Evolutionary conservation across 2,329 filamentous ascomycete genomes (phyloP).

Genomic region (Alternaria sp.): DNA sequence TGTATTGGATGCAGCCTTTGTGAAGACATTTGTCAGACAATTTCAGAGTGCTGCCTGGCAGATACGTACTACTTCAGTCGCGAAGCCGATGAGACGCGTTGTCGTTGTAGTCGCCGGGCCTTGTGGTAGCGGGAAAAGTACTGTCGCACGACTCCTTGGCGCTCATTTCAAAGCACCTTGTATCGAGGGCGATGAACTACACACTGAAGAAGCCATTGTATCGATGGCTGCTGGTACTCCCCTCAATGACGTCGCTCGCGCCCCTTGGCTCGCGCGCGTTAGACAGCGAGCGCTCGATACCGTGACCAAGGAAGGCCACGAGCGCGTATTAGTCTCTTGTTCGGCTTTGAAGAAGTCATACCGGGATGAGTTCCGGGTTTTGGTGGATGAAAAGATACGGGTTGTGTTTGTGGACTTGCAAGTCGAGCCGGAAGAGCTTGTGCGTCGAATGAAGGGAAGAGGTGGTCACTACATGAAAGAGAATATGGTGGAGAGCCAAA

Average conservation of each 20-base stretch:
- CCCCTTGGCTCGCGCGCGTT: neutral
- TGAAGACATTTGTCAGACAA: slow-evolving; percentile 27
- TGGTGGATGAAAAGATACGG: slow-evolving; percentile 18
- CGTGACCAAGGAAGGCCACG: neutral
- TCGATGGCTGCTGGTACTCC: slow-evolving; percentile 40
- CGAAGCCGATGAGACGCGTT: slow-evolving; percentile 24
- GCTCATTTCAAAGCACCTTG: slow-evolving; percentile 39
- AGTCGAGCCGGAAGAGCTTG: slow-evolving; percentile 34
- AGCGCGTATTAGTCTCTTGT: slow-evolving; percentile 42
- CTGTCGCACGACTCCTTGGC: slow-evolving; percentile 43
- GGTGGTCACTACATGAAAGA: slow-evolving; percentile 48
- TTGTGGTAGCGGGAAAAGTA: slow-evolving; percentile 53
- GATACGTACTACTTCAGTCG: neutral
- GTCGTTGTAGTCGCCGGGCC: slow-evolving; percentile 50
- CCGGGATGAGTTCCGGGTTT: slow-evolving; percentile 40
- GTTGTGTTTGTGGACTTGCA: slow-evolving; percentile 50
- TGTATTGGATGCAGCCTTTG: slow-evolving; percentile 18
- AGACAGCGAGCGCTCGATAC: neutral
- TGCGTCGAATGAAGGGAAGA: slow-evolving; percentile 33
- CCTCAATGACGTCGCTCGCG: slow-evolving; percentile 17
- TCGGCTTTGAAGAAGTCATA: slow-evolving; percentile 48
- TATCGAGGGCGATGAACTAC: slow-evolving; percentile 53
- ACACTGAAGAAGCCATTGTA: slow-evolving; percentile 42
- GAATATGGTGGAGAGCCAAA: slow-evolving; percentile 46
- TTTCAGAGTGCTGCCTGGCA: slow-evolving; percentile 27